Evolutionary conservation across 192 early-diverging fungal genomes (phyloP).

Genomic region (Spizellomyces punctatus): DNA sequence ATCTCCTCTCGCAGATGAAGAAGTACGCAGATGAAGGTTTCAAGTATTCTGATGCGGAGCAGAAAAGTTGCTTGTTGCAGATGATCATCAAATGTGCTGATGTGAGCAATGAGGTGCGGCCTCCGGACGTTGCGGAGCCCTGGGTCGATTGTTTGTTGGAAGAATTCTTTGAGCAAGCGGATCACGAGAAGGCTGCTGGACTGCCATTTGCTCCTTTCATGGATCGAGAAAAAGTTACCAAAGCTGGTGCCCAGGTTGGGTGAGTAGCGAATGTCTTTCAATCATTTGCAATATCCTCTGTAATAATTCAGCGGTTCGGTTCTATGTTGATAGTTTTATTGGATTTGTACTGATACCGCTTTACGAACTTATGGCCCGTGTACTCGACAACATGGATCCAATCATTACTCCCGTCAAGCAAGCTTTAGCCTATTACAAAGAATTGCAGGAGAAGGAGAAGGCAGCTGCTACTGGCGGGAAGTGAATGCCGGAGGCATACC

Average conservation of each 20-base stretch:
- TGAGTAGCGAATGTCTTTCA: slow-evolving; percentile 35
- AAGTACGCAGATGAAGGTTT: slow-evolving; percentile 38
- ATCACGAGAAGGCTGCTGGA: slow-evolving; percentile 54
- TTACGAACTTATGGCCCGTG: slow-evolving; percentile 52
- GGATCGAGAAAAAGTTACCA: slow-evolving; percentile 60
- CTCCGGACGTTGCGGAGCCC: slow-evolving; percentile 52
- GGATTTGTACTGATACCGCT: slow-evolving; percentile 61
- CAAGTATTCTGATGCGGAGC: slow-evolving; percentile 46
- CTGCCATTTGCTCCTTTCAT: slow-evolving; percentile 58
- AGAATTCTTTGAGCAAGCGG: slow-evolving; percentile 58
- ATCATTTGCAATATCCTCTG: neutral
- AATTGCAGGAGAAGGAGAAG: slow-evolving; percentile 14
- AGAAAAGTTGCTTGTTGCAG: slow-evolving; percentile 49
- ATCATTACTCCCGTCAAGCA: slow-evolving; percentile 42
- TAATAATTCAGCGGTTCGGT: no score
- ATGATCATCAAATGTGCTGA: slow-evolving; percentile 60
- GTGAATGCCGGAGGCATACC: no score
- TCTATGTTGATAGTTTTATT: slow-evolving; percentile 38
- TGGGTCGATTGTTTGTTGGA: slow-evolving; percentile 60
- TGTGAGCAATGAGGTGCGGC: slow-evolving; percentile 61
- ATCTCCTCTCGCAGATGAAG: slow-evolving; percentile 48
- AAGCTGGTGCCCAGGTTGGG: slow-evolving; percentile 43
- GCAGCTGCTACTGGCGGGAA: neutral
- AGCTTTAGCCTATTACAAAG: slow-evolving; percentile 45
- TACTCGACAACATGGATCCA: slow-evolving; percentile 50